A percentile compares a stretch with the other conserved stretches of the same genome.
phyloP scores from a whole-genome alignment of 2,329 filamentous ascomycete species.

The Colletotrichum tropicale region DNA sequence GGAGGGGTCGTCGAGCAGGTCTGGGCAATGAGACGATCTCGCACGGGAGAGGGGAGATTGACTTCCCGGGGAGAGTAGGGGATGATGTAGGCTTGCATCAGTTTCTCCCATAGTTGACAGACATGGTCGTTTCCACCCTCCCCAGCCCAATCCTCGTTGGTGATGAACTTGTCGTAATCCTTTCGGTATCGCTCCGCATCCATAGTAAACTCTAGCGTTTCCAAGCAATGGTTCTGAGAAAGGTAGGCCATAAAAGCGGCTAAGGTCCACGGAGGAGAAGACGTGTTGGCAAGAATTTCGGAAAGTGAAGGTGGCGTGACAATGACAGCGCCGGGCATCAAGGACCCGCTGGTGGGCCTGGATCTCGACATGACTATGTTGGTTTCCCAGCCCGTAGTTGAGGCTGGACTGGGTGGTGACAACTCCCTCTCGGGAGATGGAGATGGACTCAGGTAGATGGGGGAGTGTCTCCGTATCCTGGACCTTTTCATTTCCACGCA shows the following conservation, averaged over 20 bases:
- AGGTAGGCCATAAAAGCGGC: constrained; percentile 95
- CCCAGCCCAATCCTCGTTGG: constrained; percentile 43
- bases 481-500: constrained; percentile 48
- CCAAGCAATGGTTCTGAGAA: constrained; percentile 95
- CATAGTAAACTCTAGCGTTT: constrained; percentile 96
- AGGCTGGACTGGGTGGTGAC: constrained; percentile 45
- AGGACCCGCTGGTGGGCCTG: constrained; percentile 53
- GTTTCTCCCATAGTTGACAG: constrained; percentile 81
- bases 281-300: constrained; percentile 86
- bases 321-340: constrained; percentile 45
- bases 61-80: constrained; percentile 87
- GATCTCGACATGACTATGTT: constrained; percentile 52
- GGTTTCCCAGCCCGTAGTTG: constrained; percentile 48
- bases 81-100: constrained; percentile 88
- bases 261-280: constrained; percentile 87
- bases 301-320: constrained; percentile 69
- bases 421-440: constrained; percentile 43
- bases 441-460: constrained; percentile 45
- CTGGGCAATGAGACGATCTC: constrained; percentile 76
- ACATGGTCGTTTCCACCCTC: constrained; percentile 65
- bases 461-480: constrained; percentile 48
- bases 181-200: constrained; percentile 85
- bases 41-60: constrained; percentile 85
- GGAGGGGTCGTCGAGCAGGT: constrained; percentile 66
- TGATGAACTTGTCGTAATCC: constrained; percentile 52